Percentiles rank a stretch among this genome's conserved stretches.
These are phyloP conservation scores for Solanum chiquidenum DNA, from an alignment of 257 asterid species.

Conservation along the genomic window DNA sequence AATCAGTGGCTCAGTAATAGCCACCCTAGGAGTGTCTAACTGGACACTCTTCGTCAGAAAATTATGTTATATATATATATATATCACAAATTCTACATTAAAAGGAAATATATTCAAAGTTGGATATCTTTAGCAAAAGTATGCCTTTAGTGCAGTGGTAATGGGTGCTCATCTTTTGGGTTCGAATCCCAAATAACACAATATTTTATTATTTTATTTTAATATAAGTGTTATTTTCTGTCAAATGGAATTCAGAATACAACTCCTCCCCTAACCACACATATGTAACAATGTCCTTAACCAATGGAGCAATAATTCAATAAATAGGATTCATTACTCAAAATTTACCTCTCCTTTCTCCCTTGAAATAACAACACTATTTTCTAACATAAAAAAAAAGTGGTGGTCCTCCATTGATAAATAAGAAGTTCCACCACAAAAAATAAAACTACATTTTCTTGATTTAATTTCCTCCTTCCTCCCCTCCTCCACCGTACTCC, in stretches of 20 bases:
- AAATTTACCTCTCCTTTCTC: neutral
- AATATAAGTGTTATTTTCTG: too few relatives aligned
- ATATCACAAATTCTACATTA: too few relatives aligned
- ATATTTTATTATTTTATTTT: too few relatives aligned
- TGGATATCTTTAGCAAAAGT: too few relatives aligned
- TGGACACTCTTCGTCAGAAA: too few relatives aligned
- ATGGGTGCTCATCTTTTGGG: too few relatives aligned
- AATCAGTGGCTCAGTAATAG: too few relatives aligned
- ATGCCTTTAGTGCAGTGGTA: too few relatives aligned
- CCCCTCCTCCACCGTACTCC: conserved; percentile 21
- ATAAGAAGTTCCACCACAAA: neutral
- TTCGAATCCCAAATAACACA: too few relatives aligned
- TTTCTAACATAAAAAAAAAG: neutral
- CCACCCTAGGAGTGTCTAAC: too few relatives aligned
- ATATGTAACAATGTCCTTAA: neutral
- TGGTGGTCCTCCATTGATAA: neutral
- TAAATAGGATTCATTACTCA: neutral
- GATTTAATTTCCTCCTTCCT: neutral
- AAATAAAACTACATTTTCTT: neutral
- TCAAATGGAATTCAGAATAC: neutral
- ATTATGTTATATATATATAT: too few relatives aligned
- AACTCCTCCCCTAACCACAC: neutral
- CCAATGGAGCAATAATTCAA: neutral
- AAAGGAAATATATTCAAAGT: too few relatives aligned
- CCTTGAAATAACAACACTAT: neutral